Base-by-base conservation (phyloP, 2,329 filamentous ascomycete genomes). In the Ilyonectria mors-panacis region DNA sequence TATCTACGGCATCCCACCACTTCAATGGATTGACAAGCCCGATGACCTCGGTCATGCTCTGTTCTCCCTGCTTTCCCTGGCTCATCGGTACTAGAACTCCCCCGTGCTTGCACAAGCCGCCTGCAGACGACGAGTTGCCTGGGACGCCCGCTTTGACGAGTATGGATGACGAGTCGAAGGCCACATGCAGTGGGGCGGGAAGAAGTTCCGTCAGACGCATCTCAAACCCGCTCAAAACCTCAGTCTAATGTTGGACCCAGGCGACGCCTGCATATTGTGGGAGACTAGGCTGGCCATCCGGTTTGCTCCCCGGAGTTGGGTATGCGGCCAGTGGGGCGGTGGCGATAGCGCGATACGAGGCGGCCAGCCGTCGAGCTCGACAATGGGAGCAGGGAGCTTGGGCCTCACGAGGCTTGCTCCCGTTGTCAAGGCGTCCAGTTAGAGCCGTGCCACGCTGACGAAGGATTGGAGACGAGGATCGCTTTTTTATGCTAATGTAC, bases 131-230 rank as follows among this genome's bases (percentile, higher is more conserved):
- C 33, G n/a, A 19, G 8, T n/a, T 7, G 50, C n/a, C 39, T 12
- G 10, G n/a, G 6, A 45, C 26, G 12, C 23, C 19, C 35, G 47
- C 23, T 35, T 48, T 59, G 37, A 54, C n/a, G 33, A 54, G 30
- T 17, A 73, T 74, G 64, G 42, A 75, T 75, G 73, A 71, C 73
- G 71, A 72, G 42, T 58, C 57, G 54, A 57, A 51, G 23, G 23
- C 8, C n/a, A 30, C 26, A 19, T 53, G 54, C 50, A 66, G 71
- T 69, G 73, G 73, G 72, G 69, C 67, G 58, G 57, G 65, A 23
- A 66, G 63, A 60, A 28, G 58, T 65, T 67, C 73, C 69, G 61
- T 26, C 55, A 21, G 61, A 67, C 63, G 62, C 56, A 69, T 62
- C 47, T 44, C 62, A 57, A 59, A 47, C 55, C 48, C 53, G 28